Conservation (phyloP, 305 asterid species). For the Rubia tinctorum region DNA sequence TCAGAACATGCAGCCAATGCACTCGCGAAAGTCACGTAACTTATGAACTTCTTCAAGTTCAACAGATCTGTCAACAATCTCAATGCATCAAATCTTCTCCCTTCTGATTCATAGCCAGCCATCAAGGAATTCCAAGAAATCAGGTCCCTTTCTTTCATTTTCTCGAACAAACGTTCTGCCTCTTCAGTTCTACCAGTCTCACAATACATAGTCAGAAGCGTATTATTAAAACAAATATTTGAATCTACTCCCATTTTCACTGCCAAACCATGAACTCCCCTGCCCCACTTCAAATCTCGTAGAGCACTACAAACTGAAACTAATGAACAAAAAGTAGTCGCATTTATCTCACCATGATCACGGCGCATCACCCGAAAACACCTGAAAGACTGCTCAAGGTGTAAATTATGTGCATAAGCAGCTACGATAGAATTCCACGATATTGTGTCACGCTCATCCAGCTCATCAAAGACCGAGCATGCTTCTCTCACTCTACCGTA, state of each 20-base stretch:
- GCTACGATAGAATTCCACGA: slow-evolving; percentile 89
- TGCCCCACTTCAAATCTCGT: slow-evolving; percentile 56
- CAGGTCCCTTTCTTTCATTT: slow-evolving; percentile 58
- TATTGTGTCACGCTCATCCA: slow-evolving; percentile 60
- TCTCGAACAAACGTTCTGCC: slow-evolving; percentile 52
- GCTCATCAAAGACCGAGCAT: slow-evolving; percentile 42
- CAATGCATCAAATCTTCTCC: slow-evolving; percentile 53
- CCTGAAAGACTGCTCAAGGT: slow-evolving; percentile 41
- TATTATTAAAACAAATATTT: slow-evolving; percentile 57
- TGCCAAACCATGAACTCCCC: slow-evolving; percentile 74
- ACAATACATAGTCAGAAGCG: slow-evolving; percentile 75
- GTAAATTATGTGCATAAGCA: slow-evolving; percentile 48
- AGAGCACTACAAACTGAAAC: slow-evolving; percentile 48
- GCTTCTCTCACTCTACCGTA: slow-evolving; percentile 47
- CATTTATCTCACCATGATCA: slow-evolving; percentile 53
- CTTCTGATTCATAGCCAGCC: slow-evolving; percentile 63
- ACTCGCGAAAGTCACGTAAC: slow-evolving; percentile 72
- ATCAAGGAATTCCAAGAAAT: slow-evolving; percentile 88
- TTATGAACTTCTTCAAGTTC: slow-evolving; percentile 31
- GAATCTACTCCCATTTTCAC: slow-evolving; percentile 60
- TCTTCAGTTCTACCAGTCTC: slow-evolving; percentile 46
- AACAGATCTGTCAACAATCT: slow-evolving; percentile 45
- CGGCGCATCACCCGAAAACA: slow-evolving; percentile 62
- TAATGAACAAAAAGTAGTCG: slow-evolving; percentile 60
- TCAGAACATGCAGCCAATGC: slow-evolving; percentile 65